These are phyloP conservation scores for Amphicarpaea edgeworthii DNA, from an alignment of 306 rosid genomes.

Conservation along the genomic window DNA sequence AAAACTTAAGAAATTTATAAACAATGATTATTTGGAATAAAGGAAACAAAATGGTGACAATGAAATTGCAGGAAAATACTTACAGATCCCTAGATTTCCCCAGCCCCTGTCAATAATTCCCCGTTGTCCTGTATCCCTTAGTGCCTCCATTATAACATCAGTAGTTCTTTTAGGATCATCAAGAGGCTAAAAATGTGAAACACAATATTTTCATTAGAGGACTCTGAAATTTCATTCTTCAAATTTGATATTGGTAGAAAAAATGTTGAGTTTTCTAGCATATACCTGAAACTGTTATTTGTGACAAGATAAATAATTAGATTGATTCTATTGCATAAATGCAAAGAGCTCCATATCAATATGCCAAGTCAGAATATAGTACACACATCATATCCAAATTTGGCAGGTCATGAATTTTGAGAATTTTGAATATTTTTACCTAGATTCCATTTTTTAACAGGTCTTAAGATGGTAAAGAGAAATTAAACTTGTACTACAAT, in stretches of 20 bases:
- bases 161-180: slow-evolving; percentile 76
- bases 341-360: slow-evolving; percentile 17
- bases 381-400: neutral
- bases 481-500: slow-evolving; percentile 10
- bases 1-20: neutral
- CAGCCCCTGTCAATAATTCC: slow-evolving; percentile 87
- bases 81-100: slow-evolving; percentile 83
- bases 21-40: neutral
- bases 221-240: neutral
- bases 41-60: slow-evolving; percentile 13
- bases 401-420: neutral
- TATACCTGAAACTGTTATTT: neutral
- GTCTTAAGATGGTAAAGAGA: neutral
- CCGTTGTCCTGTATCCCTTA: slow-evolving; percentile 76
- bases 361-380: neutral
- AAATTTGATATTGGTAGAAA: neutral
- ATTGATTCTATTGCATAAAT: slow-evolving; percentile 17
- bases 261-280: neutral
- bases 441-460: neutral
- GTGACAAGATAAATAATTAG: slow-evolving; percentile 27
- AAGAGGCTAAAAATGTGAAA: slow-evolving; percentile 70
- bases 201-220: slow-evolving; percentile 27
- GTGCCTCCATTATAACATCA: slow-evolving; percentile 69
- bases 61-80: slow-evolving; percentile 47
- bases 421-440: slow-evolving; percentile 2